Evolutionary conservation across 2,329 filamentous ascomycete genomes (phyloP).

Genomic region (Penicillium aurantiogriseum): DNA sequence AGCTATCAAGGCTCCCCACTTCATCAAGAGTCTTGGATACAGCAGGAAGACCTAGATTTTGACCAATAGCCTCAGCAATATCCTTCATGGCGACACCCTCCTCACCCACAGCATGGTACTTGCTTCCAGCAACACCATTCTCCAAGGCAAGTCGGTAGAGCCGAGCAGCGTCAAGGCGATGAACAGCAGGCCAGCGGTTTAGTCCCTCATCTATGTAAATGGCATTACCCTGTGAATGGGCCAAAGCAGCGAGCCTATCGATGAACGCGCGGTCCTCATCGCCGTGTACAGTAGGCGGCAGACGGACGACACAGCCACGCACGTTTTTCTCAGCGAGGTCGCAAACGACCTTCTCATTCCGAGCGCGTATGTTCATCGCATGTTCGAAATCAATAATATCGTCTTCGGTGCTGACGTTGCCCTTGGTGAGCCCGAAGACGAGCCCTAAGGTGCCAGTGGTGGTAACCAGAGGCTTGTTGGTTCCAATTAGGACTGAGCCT

Average conservation of each 20-base stretch:
- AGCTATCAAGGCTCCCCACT: constrained; percentile 32
- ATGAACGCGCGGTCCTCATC: constrained; percentile 35
- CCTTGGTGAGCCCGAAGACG: constrained; percentile 17
- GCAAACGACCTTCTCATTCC: constrained; percentile 23
- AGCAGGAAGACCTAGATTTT: constrained; percentile 35
- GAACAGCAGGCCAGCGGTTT: constrained; percentile 40
- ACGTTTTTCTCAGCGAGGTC: constrained; percentile 29
- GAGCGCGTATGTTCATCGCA: constrained; percentile 25
- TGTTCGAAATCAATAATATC: constrained; percentile 16
- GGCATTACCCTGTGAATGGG: constrained; percentile 28
- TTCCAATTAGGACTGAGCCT: constrained; percentile 31
- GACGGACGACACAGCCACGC: constrained; percentile 36
- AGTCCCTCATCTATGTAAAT: constrained; percentile 39
- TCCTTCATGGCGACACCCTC: constrained; percentile 38
- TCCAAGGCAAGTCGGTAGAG: constrained; percentile 42
- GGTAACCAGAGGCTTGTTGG: constrained; percentile 37
- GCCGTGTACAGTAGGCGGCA: constrained; percentile 43
- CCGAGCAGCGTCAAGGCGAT: constrained; percentile 41
- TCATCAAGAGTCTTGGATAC: constrained; percentile 29
- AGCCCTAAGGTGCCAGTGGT: constrained; percentile 38
- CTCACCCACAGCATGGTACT: constrained; percentile 41
- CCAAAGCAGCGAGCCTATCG: constrained; percentile 25
- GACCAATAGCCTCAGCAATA: constrained; percentile 37
- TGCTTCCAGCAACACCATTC: constrained; percentile 35
- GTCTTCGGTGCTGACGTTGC: constrained; percentile 33